These are phyloP conservation scores for Microglena sp. DNA, from an alignment of 139 green algal genomes.

Conservation along the genomic window DNA sequence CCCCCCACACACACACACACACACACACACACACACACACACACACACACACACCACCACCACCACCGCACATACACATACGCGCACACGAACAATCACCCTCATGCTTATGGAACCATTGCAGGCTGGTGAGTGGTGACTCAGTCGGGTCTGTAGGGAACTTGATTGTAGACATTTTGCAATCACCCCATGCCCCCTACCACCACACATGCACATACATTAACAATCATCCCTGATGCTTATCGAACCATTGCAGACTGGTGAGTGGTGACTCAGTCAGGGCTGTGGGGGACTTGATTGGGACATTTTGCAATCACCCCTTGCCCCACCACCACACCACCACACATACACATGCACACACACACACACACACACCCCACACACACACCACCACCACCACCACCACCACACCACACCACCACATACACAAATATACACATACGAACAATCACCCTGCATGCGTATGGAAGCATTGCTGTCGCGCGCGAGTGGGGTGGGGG, in stretches of 20 bases:
- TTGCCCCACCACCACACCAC: no score
- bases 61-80: not conserved
- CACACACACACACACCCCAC: not conserved
- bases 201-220: slow-evolving; percentile 20
- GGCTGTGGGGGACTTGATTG: not conserved
- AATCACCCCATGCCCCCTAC: not conserved
- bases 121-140: slow-evolving; percentile 45
- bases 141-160: not conserved
- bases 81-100: not conserved
- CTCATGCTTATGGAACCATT: slow-evolving; percentile 72
- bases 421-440: no score
- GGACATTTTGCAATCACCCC: no score
- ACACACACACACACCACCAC: not conserved
- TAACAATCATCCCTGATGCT: slow-evolving; percentile 71
- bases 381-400: not conserved
- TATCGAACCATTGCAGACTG: slow-evolving; percentile 86
- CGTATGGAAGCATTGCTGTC: no score
- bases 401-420: not conserved
- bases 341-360: no score
- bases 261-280: not conserved
- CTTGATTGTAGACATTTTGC: not conserved
- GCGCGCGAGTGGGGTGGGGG: no score
- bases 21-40: not conserved
- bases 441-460: no score
- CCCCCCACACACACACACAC: not conserved